Evolutionary conservation across 257 asterid species (phyloP).

Genomic region (Jacaranda mimosifolia): DNA sequence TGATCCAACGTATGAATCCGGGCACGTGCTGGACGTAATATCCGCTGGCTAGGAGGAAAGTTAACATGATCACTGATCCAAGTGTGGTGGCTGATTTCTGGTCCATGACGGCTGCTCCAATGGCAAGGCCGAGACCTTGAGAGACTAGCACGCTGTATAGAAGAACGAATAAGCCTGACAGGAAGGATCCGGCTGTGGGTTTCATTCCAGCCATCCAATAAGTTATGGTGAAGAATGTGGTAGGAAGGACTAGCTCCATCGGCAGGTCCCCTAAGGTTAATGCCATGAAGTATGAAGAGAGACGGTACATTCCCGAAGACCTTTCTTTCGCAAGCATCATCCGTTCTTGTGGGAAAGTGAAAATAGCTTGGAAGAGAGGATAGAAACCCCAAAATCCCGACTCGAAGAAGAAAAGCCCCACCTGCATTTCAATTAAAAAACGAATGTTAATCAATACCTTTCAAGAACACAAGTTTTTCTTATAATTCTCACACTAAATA

Average conservation of each 20-base stretch:
- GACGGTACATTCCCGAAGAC: constrained; percentile 84
- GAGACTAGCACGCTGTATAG: constrained; percentile 59
- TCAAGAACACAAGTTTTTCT: not conserved
- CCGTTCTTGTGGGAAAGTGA: constrained; percentile 79
- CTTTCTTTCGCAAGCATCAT: constrained; percentile 75
- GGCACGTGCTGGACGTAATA: constrained; percentile 75
- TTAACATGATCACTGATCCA: constrained; percentile 69
- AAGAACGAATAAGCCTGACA: constrained; percentile 55
- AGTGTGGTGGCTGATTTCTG: constrained; percentile 60
- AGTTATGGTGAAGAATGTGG: constrained; percentile 56
- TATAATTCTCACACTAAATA: too few relatives aligned
- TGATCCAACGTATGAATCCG: constrained; percentile 64
- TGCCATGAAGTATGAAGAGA: constrained; percentile 86
- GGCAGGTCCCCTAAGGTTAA: constrained; percentile 77
- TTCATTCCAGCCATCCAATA: constrained; percentile 88
- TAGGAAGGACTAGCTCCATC: constrained; percentile 85
- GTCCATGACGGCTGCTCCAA: constrained; percentile 80
- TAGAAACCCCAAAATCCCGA: constrained; percentile 83
- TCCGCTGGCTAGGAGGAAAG: constrained; percentile 71
- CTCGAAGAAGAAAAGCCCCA: constrained; percentile 69
- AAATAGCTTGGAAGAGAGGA: constrained; percentile 80
- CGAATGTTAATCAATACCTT: not conserved
- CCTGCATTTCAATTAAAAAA: constrained; percentile 46
- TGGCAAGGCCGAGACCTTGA: constrained; percentile 81
- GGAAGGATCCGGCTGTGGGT: constrained; percentile 47